Base-by-base conservation (phyloP, 352 stramenopile species). In the Phytophthora pinifolia region DNA sequence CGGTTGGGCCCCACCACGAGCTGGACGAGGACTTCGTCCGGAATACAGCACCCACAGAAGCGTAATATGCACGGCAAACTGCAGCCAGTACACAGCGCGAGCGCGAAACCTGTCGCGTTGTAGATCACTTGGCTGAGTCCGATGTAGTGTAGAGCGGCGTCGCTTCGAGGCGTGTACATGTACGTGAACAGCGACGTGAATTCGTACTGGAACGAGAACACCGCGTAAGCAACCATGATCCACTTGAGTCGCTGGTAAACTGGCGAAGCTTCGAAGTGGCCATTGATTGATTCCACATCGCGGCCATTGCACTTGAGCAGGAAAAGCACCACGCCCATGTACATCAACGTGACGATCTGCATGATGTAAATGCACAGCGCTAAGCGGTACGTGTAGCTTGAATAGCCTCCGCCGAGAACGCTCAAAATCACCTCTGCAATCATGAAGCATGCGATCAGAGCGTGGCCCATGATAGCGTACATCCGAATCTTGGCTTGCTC, bases 201-300 rank as follows among this genome's bases (percentile, higher is more conserved):
- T 22, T 80, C 65, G 59, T 72, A 86, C 46, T 85, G 79, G 20
- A 77, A 35, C 29, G 74, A 61, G 43, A 83, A 87, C 0, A 87
- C 29, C 14, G 62, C 55, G 49, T 78, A 76, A 0, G 62, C 62
- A 12, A 72, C 68, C 73, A 87, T 72, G 47, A 89, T 86, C 32
- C 73, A 57, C 52, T 83, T 77, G 13, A 89, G 58, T 1, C 79
- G 64, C 42, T 68, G 34, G 41, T 86, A 89, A 2, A 89, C 62
- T 2, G 79, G 76, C 17, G 79, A 86, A 12, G 66, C 60, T 32
- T 82, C 51, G 13, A 87, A 83, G 0, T 64, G 39, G 39, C 77
- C 73, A 35, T 87, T 74, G 31, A 86, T 67, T 0, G 62, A 71
- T 58, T 89, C 74, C 8, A 79, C 69, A 42, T 89, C 65, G 29